Percentiles rank a stretch among this genome's conserved stretches.
Evolutionary conservation across 2,329 filamentous ascomycete species (phyloP).

Genomic region (Teratosphaeria pseudoeucalypti): DNA sequence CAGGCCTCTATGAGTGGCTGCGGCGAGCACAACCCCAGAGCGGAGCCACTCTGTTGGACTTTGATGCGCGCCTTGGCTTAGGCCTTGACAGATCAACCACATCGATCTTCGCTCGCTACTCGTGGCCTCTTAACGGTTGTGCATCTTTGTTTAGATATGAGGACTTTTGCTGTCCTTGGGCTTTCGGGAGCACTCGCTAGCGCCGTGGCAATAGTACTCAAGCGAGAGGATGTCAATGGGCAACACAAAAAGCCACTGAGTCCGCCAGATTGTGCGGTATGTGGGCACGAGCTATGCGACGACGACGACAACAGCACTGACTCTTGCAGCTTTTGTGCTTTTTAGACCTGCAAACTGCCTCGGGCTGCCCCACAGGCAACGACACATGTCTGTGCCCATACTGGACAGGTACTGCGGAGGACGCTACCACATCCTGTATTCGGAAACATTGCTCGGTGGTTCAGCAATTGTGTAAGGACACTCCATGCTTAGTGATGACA

Average conservation of each 20-base stretch:
- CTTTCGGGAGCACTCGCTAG: neutral
- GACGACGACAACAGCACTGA: neutral
- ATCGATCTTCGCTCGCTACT: neutral
- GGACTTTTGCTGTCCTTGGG: neutral
- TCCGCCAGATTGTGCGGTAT: neutral
- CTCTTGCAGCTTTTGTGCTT: neutral
- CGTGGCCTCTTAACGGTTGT: neutral
- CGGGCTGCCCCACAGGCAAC: neutral
- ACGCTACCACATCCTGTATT: neutral
- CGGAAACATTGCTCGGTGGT: neutral
- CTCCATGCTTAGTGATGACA: neutral
- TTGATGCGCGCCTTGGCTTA: neutral
- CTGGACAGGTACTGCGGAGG: neutral
- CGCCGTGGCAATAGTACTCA: neutral
- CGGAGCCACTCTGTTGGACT: neutral
- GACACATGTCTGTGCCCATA: neutral
- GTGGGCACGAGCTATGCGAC: neutral
- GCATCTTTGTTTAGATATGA: neutral
- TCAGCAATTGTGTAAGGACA: neutral
- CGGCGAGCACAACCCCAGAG: neutral
- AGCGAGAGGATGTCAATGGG: neutral
- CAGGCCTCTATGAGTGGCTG: neutral
- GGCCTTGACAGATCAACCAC: neutral
- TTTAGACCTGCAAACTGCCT: neutral
- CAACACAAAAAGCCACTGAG: neutral